Evolutionary conservation across 208 protist genomes (phyloP), one percentile per base, ranked within the genome.

Genomic region (Leptomonas pyrrhocoris): DNA sequence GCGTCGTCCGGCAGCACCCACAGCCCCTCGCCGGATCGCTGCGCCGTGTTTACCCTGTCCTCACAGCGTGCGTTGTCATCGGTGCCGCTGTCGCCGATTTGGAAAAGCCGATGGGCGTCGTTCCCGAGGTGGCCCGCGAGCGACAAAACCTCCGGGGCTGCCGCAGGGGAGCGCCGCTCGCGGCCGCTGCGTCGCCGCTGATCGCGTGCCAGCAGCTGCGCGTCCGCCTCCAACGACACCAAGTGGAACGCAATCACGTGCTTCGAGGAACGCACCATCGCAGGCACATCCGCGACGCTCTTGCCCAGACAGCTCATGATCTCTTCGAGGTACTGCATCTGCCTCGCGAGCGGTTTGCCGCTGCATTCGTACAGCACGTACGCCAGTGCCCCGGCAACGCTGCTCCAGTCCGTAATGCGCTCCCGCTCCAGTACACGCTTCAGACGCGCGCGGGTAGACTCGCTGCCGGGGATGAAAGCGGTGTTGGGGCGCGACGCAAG

Each of bases 191-290:
- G 65, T 18, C 27, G 60, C 12, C 64, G 42, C 18, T 62, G 55
- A 19, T 74, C 38, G 7, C 42, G 50, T 34, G 72, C 63, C 57
- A 54, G 50, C 50, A 87, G 59, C 73, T 83, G 84, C 2, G 80
- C 76, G 38, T 86, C 84, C 28, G 78, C 89, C 61, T 92, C 81
- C n/a, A 89, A 59, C 36, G 88, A 93, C 11, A 95, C 67, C 16
- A 95, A 54, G 65, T 86, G 61, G 19, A 88, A 76, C 15, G 90
- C 81, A 19, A 92, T 70, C 4, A 80, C 46, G 18, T 73, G 65
- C 27, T 88, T 80, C 2, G 62, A 64, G 8, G 72, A 64, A 13
- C 65, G 57, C 16, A 67, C 66, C 48, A 74, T 27, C 0, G 50
- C 55, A 5, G 67, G 74, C 0, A 80, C 31, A 25, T 77, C 72